Base-by-base conservation (phyloP, 495 filamentous ascomycete species). In the Annulohypoxylon stygium region DNA sequence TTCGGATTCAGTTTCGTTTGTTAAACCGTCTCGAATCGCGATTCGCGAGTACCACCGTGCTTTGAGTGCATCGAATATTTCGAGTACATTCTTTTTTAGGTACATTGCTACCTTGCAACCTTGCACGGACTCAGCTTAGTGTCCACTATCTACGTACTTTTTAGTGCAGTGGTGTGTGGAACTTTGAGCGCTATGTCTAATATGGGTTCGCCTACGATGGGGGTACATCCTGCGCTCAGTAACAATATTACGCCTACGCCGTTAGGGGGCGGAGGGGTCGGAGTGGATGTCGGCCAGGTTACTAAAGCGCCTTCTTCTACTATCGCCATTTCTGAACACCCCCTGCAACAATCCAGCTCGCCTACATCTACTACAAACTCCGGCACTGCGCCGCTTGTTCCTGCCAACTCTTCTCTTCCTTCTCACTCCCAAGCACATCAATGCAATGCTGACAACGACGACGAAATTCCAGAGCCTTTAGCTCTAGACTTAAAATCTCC, bases 381-480 rank as follows among this genome's bases (percentile, higher is more conserved):
- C 65, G 62, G 61, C 51, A 36, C 71, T 69, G 50, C 67, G 65
- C 62, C 74, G 70, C 71, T 53, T 16, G 47, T 62, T 34, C 25
- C 69, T 66, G 18, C 63, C 20, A 51, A 43, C 45, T 65, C 53
- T 47, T 47, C 43, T 20, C 43, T 47, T 47, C 43, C 43, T 23
- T 26, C 54, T 80, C 43, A 73, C 81, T 39, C 73, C 78, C 36
- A 76, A 82, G 39, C 74, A 78, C 36, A 76, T 79, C 43, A 47
- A 47, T 64, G 71, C 81, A 30, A 79, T 86, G 64, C 79, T 80
- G 53, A 79, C 78, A 11, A 30, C 50, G 70, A 68, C 72, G 60
- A 62, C n/a, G 11, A 33, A 62, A 25, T 20, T 25, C 12, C 75
- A 25, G 77, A 71, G 65, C 73, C 60, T 70, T 61, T 53, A 25